A percentile compares a stretch with the other conserved stretches of the same genome.
Evolutionary conservation across 2,329 filamentous ascomycete genomes (phyloP).

Genomic region (Phyllosticta paracitricarpa): DNA sequence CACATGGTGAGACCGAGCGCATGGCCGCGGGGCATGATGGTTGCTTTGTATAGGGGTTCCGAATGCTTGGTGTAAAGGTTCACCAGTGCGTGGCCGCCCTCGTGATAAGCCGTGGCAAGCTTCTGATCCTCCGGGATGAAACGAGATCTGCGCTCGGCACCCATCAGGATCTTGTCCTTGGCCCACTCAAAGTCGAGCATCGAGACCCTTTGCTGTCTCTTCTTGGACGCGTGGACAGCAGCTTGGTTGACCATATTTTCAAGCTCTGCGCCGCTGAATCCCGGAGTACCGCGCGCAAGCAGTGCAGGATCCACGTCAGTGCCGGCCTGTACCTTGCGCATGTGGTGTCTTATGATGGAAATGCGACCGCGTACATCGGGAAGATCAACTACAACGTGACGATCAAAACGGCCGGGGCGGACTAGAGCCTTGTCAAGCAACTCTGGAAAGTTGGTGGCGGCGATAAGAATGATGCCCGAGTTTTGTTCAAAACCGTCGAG

Average conservation of each 20-base stretch:
- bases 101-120: slow-evolving; percentile 89
- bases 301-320: slow-evolving; percentile 73
- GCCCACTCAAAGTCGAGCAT: slow-evolving; percentile 90
- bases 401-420: slow-evolving; percentile 89
- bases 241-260: slow-evolving; percentile 97
- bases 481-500: slow-evolving; percentile 94
- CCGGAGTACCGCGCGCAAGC: slow-evolving; percentile 78
- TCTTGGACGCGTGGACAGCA: slow-evolving; percentile 84
- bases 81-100: slow-evolving; percentile 89
- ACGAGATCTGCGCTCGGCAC: slow-evolving; percentile 80
- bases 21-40: slow-evolving; percentile 83
- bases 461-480: slow-evolving; percentile 89
- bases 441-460: slow-evolving; percentile 92
- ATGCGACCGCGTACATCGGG: slow-evolving; percentile 90
- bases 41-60: slow-evolving; percentile 87
- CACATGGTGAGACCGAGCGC: slow-evolving; percentile 79
- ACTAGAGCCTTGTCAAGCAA: slow-evolving; percentile 90
- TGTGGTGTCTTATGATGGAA: slow-evolving; percentile 86
- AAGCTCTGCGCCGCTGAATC: slow-evolving; percentile 88
- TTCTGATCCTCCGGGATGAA: slow-evolving; percentile 91
- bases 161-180: slow-evolving; percentile 97
- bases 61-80: slow-evolving; percentile 70
- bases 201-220: slow-evolving; percentile 64
- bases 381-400: slow-evolving; percentile 77
- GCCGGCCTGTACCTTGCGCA: slow-evolving; percentile 76